phyloP scores from a whole-genome alignment of 768 basidiomycete genomes.

The Paxillus ammoniavirescens region DNA sequence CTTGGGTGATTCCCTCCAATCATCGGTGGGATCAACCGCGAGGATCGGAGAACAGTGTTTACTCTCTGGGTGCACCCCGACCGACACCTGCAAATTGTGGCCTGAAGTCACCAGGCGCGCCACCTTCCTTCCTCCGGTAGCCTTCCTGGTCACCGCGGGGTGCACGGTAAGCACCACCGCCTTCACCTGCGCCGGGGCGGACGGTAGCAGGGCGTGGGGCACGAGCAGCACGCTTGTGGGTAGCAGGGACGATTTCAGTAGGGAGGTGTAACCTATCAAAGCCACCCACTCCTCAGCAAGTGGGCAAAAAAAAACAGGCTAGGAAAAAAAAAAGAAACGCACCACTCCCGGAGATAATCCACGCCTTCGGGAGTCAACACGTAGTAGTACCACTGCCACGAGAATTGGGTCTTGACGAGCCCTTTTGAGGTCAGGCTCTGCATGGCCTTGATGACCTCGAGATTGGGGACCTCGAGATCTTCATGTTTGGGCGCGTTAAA shows the following conservation, averaged over 20 bases:
- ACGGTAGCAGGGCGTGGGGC: conserved; percentile 78
- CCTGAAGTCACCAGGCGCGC: conserved; percentile 85
- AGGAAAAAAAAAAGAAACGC: conserved; percentile 8
- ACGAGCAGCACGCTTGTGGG: conserved; percentile 95
- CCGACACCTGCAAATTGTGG: conserved; percentile 89
- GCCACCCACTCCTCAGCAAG: not conserved
- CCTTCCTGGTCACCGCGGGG: conserved; percentile 89
- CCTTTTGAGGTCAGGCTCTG: conserved; percentile 73
- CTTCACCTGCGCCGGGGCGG: conserved; percentile 68
- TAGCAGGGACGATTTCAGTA: conserved; percentile 92
- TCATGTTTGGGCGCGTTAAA: conserved; percentile 97
- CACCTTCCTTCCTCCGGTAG: conserved; percentile 85
- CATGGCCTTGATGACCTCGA: conserved; percentile 69
- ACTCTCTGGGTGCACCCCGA: conserved; percentile 80
- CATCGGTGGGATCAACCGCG: not conserved
- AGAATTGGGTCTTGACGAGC: conserved; percentile 98
- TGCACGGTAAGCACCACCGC: conserved; percentile 79
- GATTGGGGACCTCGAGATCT: conserved; percentile 73
- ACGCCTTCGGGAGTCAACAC: conserved; percentile 95
- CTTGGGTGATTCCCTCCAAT: not conserved
- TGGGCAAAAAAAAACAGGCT: not conserved
- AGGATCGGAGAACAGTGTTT: conserved; percentile 3
- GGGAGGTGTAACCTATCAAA: conserved; percentile 84
- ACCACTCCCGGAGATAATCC: conserved; percentile 93
- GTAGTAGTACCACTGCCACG: conserved; percentile 99